A percentile compares a stretch with the other conserved stretches of the same genome.
Conservation (phyloP, 192 early-diverging fungal species). For the Backusella psychrophila region DNA sequence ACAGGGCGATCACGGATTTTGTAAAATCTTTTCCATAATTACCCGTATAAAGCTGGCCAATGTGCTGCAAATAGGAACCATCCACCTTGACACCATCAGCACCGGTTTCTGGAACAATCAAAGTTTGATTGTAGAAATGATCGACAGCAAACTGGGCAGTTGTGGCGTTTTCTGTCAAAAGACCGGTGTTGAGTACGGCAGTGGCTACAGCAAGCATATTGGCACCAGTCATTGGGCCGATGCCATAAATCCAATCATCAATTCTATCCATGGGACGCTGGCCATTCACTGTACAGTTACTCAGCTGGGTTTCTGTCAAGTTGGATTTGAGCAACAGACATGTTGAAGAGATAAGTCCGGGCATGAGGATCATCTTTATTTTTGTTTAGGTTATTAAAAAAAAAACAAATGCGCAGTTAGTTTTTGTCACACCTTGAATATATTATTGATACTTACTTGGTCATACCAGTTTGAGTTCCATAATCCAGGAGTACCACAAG, state of each 20-base stretch:
- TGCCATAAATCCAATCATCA: constrained; percentile 12
- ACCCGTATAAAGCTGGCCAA: constrained; percentile 19
- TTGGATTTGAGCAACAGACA: constrained; percentile 19
- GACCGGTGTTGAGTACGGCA: neutral
- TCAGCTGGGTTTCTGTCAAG: neutral
- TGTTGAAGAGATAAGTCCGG: constrained; percentile 3
- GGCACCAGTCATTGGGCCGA: constrained; percentile 23
- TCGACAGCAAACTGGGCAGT: neutral
- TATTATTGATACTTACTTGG: constrained; percentile 21
- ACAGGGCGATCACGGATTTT: constrained; percentile 7
- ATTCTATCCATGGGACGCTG: constrained; percentile 7
- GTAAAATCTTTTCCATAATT: constrained; percentile 30
- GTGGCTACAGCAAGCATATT: constrained; percentile 24
- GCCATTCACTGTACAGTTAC: constrained; percentile 10
- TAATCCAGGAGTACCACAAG: constrained; percentile 32
- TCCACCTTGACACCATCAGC: constrained; percentile 25
- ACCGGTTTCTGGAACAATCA: neutral
- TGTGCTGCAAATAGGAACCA: constrained; percentile 30
- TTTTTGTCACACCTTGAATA: neutral
- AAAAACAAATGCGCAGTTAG: neutral
- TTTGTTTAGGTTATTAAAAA: neutral
- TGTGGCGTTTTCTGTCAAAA: constrained; percentile 23
- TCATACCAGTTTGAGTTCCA: constrained; percentile 35
- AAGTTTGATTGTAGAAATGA: constrained; percentile 16
- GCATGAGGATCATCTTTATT: constrained; percentile 20